Evolutionary conservation across 768 basidiomycete genomes (phyloP).

Genomic region (Coprinopsis sp.): DNA sequence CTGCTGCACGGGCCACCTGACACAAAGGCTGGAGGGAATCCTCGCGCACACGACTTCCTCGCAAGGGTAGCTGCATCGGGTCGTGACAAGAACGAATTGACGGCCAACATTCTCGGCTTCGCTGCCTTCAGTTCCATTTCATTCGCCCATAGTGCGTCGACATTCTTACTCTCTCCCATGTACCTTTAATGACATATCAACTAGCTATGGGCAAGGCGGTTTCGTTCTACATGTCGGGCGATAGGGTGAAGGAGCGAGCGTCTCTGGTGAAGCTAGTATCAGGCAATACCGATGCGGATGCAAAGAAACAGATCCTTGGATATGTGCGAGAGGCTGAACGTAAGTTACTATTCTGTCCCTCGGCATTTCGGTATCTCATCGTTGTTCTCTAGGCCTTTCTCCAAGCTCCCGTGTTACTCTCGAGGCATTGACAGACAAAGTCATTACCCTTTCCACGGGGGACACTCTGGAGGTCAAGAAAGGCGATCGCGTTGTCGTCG

Average conservation of each 20-base stretch:
- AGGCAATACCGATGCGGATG: too few species aligned
- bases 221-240: not conserved
- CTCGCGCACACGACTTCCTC: constrained; percentile 1
- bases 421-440: not conserved
- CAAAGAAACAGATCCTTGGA: too few species aligned
- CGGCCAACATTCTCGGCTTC: not conserved
- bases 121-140: not conserved
- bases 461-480: constrained; percentile 1
- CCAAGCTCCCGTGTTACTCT: not conserved
- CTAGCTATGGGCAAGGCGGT: not conserved
- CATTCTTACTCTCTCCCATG: not conserved
- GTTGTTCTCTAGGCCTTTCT: not conserved
- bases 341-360: not conserved
- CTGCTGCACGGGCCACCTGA: not conserved
- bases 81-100: not conserved
- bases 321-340: constrained; percentile 1
- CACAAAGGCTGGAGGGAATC: not conserved
- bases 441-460: not conserved
- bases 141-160: not conserved
- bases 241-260: not conserved
- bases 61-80: not conserved
- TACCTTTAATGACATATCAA: not conserved
- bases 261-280: not conserved
- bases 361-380: not conserved
- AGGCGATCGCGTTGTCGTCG: not conserved